These are phyloP conservation scores for Corrigiola litoralis DNA, from an alignment of 179 eudicot species.

Conservation along the genomic window DNA sequence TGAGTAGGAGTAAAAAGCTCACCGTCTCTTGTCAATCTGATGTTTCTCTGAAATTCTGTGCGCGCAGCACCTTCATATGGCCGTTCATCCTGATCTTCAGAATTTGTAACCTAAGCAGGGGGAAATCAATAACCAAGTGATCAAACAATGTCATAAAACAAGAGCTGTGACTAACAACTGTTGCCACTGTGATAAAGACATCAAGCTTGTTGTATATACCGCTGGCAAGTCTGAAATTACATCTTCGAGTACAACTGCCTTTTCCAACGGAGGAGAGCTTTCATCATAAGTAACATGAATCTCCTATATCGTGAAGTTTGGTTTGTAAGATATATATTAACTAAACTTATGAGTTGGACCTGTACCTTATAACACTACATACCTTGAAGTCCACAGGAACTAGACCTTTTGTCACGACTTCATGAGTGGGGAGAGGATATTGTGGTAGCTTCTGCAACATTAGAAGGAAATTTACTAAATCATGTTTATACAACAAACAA, in stretches of 20 bases:
- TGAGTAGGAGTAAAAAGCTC: background rate
- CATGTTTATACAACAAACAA: no score
- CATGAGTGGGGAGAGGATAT: slow-evolving; percentile 31
- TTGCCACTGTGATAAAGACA: no score
- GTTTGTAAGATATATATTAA: no score
- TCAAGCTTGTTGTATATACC: slow-evolving; percentile 13
- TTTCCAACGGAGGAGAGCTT: slow-evolving; percentile 5
- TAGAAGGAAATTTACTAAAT: background rate
- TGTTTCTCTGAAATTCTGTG: slow-evolving; percentile 18
- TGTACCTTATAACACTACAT: background rate
- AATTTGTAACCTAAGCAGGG: slow-evolving; percentile 17
- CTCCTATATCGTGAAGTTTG: no score
- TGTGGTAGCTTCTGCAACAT: slow-evolving; percentile 27
- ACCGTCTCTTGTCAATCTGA: slow-evolving; percentile 23
- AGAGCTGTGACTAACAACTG: no score
- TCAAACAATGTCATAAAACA: no score
- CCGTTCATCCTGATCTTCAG: slow-evolving; percentile 21
- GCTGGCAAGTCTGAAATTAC: slow-evolving; percentile 28
- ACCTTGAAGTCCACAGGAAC: slow-evolving; percentile 29
- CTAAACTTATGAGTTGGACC: no score
- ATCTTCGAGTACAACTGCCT: slow-evolving; percentile 20
- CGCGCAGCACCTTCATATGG: slow-evolving; percentile 16
- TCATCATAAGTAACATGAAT: slow-evolving; percentile 26
- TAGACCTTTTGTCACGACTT: slow-evolving; percentile 18
- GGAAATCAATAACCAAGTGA: no score